Percentiles rank a stretch among this genome's conserved stretches.
Conservation (phyloP, 2,329 filamentous ascomycete species). For the Aspergillus aculeatus region DNA sequence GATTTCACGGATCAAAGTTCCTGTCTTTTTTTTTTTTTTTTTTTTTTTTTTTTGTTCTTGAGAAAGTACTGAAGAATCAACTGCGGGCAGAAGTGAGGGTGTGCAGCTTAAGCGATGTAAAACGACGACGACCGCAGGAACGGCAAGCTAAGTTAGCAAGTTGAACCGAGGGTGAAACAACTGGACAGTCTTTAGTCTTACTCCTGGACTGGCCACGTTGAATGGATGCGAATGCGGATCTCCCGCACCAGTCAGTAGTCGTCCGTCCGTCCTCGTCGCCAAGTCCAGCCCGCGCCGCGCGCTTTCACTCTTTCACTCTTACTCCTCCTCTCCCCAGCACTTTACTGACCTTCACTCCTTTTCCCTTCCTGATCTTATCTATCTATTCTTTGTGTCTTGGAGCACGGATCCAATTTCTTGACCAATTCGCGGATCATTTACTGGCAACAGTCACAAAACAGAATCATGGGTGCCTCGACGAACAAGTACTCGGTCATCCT, state of each 20-base stretch:
- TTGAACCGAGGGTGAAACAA: neutral
- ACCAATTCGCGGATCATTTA: neutral
- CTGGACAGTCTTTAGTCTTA: neutral
- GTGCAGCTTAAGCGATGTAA: neutral
- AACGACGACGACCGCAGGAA: neutral
- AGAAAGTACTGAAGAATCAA: no score
- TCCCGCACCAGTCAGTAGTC: conserved; percentile 3
- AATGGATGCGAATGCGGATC: conserved; percentile 12
- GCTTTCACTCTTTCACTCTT: neutral
- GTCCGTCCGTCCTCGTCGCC: neutral
- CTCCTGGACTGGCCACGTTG: conserved; percentile 13
- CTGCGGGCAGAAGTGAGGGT: neutral
- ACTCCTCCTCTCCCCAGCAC: neutral
- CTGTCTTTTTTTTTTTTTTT: no score
- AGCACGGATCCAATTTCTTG: neutral
- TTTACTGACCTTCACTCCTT: neutral
- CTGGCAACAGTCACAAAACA: neutral
- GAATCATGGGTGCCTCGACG: conserved; percentile 42
- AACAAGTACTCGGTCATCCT: conserved; percentile 97
- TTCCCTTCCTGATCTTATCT: neutral
- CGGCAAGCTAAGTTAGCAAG: no score
- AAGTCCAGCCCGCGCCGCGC: neutral
- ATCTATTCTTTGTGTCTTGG: neutral
- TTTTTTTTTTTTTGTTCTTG: no score
- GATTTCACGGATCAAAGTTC: neutral